Base-by-base conservation (phyloP, 768 basidiomycete genomes). In the Leccinum aurantiacum region DNA sequence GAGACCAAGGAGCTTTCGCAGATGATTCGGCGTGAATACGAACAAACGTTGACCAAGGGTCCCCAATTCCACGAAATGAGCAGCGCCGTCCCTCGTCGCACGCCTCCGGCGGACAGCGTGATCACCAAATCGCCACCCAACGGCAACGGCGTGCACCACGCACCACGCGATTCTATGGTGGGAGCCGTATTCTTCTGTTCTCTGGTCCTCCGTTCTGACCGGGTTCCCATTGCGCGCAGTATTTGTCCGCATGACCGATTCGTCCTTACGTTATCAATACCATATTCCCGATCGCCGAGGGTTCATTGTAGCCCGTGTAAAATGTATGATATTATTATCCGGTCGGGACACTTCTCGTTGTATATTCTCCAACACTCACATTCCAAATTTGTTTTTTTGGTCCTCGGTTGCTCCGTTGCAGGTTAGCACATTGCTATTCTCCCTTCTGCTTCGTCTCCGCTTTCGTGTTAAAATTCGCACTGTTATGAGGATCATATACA, bases 1-100 rank as follows among this genome's bases (percentile, higher is more conserved):
- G 91, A 93, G 65, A 88, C 91, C 31, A 89, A 85, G 44, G 90
- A 91, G 29, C 84, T 88, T 67, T 89, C 91, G 3, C 78, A 78
- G 38, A 83, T 88, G 69, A 88, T 95, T 33, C 74, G 76, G 57
- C 76, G 74, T 10, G 67, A 82, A 66, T 84, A 75, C 78, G 80
- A 64, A 59, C 78, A 60, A 78, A 79, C 77, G 6, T 50, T 67
- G 51, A 47, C 60, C 27, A 79, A 77, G 38, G 79, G 79, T 37
- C 67, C 67, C 19, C 70, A 76, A 31, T 73, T 79, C 58, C 67
- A 75, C 48, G 77, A 80, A 58, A 81, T 81, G 80, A 69, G 70
- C 27, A 74, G 69, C 24, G 66, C 68, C n/a, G 54, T 74, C 25
- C 66, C 67, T 22, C 75, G 75, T 27, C 63, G 69, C 24, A 56